Conservation (phyloP, 1,284 basidiomycete genomes). For the Ceratobasidium sp. region DNA sequence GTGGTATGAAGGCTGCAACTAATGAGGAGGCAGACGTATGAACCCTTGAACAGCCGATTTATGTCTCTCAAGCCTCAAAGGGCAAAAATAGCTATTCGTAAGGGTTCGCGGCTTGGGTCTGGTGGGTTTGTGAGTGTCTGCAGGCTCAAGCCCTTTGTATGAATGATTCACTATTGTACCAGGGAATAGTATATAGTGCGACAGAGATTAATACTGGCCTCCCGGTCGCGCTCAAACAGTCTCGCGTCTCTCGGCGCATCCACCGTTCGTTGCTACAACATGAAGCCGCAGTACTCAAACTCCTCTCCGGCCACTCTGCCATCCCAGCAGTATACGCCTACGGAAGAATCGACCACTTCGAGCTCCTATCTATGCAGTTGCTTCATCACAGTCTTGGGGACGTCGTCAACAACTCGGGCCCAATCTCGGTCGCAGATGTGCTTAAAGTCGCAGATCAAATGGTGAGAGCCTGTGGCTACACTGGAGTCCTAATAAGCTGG, state of each 20-base stretch:
- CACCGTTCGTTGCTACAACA: not conserved
- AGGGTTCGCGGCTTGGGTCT: not conserved
- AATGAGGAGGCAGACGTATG: too few relatives aligned
- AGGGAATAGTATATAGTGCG: not conserved
- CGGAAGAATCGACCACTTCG: constrained; percentile 7
- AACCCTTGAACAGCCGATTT: too few relatives aligned
- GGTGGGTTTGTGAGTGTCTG: not conserved
- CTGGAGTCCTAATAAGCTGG: too few relatives aligned
- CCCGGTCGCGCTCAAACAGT: not conserved
- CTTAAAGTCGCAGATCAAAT: not conserved
- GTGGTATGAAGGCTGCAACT: too few relatives aligned
- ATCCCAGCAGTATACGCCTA: not conserved
- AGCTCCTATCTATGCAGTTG: not conserved
- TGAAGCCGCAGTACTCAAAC: not conserved
- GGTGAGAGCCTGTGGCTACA: not conserved
- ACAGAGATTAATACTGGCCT: not conserved
- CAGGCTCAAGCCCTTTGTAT: not conserved
- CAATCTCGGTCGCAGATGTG: not conserved
- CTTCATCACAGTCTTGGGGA: not conserved
- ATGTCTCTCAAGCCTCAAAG: too few relatives aligned
- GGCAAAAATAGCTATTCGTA: not conserved
- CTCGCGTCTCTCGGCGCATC: not conserved
- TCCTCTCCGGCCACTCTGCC: not conserved
- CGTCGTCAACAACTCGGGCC: not conserved
- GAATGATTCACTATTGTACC: not conserved